Evolutionary conservation across 495 filamentous ascomycete species (phyloP).

Genomic region (Schizothecium vesticola): DNA sequence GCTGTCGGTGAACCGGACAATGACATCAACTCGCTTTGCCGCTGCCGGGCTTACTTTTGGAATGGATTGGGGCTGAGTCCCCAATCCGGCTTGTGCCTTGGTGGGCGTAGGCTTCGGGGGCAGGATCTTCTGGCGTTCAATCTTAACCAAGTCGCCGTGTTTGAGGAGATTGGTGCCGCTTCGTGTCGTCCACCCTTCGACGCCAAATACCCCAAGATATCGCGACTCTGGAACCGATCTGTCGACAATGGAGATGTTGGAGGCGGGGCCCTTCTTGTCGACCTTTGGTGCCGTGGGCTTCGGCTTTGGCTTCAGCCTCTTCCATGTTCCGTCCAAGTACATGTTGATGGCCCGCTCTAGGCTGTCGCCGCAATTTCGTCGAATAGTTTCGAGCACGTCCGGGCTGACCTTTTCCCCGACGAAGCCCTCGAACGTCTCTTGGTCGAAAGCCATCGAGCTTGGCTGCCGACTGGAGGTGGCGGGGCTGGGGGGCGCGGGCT

Average conservation of each 20-base stretch:
- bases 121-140: conserved; percentile 78
- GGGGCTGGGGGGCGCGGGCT: background rate
- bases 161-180: conserved; percentile 69
- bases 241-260: background rate
- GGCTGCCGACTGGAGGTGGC: background rate
- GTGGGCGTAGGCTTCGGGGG: conserved; percentile 48
- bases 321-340: conserved; percentile 94
- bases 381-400: conserved; percentile 48
- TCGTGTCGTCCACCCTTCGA: conserved; percentile 85
- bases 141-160: conserved; percentile 72
- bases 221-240: conserved; percentile 53
- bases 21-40: conserved; percentile 64
- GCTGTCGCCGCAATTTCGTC: conserved; percentile 53
- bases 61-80: conserved; percentile 17
- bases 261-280: conserved; percentile 3
- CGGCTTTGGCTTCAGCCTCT: conserved; percentile 36
- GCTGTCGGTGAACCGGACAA: conserved; percentile 87
- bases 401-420: conserved; percentile 59
- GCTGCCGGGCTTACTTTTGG: conserved; percentile 38
- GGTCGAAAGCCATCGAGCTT: conserved; percentile 51
- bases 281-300: conserved; percentile 2
- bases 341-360: conserved; percentile 71
- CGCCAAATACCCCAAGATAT: conserved; percentile 90
- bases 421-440: conserved; percentile 61
- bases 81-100: conserved; percentile 41